Evolutionary conservation across 164 flowering plant species (phyloP).

Genomic region (Chimonanthus salicifolius): DNA sequence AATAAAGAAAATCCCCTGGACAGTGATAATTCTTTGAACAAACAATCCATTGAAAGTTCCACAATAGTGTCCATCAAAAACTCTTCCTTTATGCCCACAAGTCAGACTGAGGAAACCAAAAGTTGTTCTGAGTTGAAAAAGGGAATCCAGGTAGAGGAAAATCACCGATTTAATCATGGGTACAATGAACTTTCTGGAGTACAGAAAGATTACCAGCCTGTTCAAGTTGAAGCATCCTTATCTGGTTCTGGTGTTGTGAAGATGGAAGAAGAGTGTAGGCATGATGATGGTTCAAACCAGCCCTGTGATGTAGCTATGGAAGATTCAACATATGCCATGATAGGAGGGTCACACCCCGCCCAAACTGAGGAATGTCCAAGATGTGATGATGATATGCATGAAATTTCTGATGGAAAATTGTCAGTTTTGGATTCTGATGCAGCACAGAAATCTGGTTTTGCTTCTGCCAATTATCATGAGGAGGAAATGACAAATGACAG

Average conservation of each 20-base stretch:
- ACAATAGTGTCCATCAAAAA: conserved; percentile 29
- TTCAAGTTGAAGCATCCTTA: conserved; percentile 6
- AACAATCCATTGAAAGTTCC: conserved; percentile 50
- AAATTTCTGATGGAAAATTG: conserved; percentile 10
- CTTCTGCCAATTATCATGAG: conserved; percentile 7
- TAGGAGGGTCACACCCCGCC: conserved; percentile 3
- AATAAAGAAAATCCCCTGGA: conserved; percentile 8
- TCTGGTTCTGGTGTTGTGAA: conserved; percentile 6
- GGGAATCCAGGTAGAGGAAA: conserved; percentile 17
- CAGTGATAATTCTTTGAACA: conserved; percentile 31
- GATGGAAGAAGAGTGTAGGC: conserved; percentile 6
- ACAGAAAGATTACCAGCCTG: conserved; percentile 4
- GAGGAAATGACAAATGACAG: conserved; percentile 12
- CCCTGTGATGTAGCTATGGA: conserved; percentile 7
- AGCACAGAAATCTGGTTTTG: conserved; percentile 4
- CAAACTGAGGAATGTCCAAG: conserved; percentile 4
- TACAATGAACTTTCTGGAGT: conserved; percentile 4
- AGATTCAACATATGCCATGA: background rate
- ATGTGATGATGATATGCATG: conserved; percentile 11
- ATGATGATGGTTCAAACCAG: conserved; percentile 21
- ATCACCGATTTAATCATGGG: conserved; percentile 19
- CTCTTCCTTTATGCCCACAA: conserved; percentile 2
- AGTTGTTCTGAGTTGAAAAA: conserved; percentile 15
- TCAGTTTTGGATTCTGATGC: conserved; percentile 9
- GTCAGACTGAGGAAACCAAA: conserved; percentile 13